A percentile compares a stretch with the other conserved stretches of the same genome.
Conservation (phyloP, 2,329 filamentous ascomycete species). For the Aspergillus fijiensis region DNA sequence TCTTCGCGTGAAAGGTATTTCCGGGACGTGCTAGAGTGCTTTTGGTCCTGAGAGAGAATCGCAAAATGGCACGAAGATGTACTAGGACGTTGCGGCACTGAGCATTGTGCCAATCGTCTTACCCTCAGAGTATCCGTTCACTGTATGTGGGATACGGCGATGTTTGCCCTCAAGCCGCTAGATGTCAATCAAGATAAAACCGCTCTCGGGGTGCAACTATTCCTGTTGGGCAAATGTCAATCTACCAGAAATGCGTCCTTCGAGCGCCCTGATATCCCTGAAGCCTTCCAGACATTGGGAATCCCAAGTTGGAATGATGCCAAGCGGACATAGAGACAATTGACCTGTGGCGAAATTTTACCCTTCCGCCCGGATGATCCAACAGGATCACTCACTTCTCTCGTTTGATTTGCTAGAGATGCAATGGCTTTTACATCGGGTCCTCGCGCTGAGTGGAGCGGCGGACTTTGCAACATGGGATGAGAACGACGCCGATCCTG, state of each 20-base stretch:
- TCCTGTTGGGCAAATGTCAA: neutral
- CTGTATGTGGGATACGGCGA: neutral
- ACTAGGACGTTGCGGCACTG: neutral
- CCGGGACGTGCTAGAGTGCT: neutral
- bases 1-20: neutral
- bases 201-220: neutral
- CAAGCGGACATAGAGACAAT: neutral
- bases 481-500: too few species aligned
- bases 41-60: neutral
- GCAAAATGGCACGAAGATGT: neutral
- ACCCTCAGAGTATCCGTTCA: neutral
- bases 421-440: neutral
- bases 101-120: neutral
- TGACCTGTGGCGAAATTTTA: neutral
- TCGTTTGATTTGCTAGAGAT: neutral
- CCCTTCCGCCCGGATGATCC: neutral
- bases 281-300: neutral
- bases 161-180: neutral
- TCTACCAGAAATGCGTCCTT: neutral
- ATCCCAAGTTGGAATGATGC: neutral
- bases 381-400: neutral
- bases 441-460: neutral
- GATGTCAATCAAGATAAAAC: neutral
- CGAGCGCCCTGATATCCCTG: neutral
- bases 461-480: neutral